Evolutionary conservation across 306 rosid genomes (phyloP).

Genomic region (Ammopiptanthus mongolicus): DNA sequence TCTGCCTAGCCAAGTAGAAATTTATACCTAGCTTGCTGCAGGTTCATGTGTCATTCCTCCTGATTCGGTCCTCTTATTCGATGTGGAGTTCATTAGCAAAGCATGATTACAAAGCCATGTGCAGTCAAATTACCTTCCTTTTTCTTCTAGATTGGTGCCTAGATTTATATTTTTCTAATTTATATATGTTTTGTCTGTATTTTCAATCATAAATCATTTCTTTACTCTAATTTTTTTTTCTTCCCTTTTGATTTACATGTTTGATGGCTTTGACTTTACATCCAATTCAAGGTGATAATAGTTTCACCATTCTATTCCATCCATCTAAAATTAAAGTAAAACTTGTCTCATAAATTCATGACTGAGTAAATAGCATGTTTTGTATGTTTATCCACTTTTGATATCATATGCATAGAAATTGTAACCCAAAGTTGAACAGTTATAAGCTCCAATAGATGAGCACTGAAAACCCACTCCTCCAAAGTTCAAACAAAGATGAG

Average conservation of each 20-base stretch:
- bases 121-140: background rate
- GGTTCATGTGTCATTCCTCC: slow-evolving; percentile 96
- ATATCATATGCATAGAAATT: background rate
- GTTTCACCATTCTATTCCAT: background rate
- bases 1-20: slow-evolving; percentile 3
- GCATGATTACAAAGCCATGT: slow-evolving; percentile 37
- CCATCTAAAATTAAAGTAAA: background rate
- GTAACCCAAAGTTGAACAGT: background rate
- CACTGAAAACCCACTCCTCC: background rate
- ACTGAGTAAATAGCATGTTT: background rate
- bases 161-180: background rate
- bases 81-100: slow-evolving; percentile 87
- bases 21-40: slow-evolving; percentile 29
- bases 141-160: background rate
- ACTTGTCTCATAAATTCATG: background rate
- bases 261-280: background rate
- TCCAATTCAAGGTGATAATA: background rate
- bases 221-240: background rate
- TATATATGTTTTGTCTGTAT: background rate
- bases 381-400: background rate
- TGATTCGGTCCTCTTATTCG: slow-evolving; percentile 69
- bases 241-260: background rate
- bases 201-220: background rate
- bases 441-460: background rate
- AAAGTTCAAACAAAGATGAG: background rate